A percentile compares a stretch with the other conserved stretches of the same genome.
phyloP scores from a whole-genome alignment of 495 filamentous ascomycete species.

The Mycothermus thermophilus region DNA sequence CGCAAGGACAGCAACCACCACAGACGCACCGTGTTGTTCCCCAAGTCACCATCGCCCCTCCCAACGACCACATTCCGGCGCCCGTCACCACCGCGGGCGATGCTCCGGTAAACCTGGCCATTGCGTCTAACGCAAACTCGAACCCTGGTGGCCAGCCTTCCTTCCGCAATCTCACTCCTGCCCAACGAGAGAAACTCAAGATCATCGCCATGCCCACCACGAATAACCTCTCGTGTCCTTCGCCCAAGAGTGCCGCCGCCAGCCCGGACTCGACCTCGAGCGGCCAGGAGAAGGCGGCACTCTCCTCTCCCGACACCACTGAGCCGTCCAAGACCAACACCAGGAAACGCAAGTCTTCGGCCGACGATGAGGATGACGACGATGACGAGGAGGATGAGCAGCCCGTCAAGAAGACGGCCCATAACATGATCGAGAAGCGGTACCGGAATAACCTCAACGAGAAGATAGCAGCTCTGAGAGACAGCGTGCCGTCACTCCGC shows the following conservation, averaged over 20 bases:
- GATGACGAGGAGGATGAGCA: conserved; percentile 46
- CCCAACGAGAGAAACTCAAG: conserved; percentile 39
- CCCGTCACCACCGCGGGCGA: conserved; percentile 4
- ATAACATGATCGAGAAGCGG: conserved; percentile 95
- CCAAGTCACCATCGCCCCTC: conserved; percentile 7
- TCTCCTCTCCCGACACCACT: conserved; percentile 32
- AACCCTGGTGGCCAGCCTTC: no score
- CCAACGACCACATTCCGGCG: conserved; percentile 6
- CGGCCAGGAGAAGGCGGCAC: conserved; percentile 26
- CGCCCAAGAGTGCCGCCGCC: conserved; percentile 33
- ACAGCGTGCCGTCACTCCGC: conserved; percentile 77
- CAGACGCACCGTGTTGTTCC: conserved; percentile 1
- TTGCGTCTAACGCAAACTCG: conserved; percentile 10
- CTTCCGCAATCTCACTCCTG: conserved; percentile 33
- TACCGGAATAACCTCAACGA: conserved; percentile 95
- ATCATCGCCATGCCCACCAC: conserved; percentile 44
- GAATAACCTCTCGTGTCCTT: conserved; percentile 40
- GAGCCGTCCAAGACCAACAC: conserved; percentile 34
- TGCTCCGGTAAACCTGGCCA: conserved; percentile 4
- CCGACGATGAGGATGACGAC: conserved; percentile 36
- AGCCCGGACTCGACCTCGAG: conserved; percentile 32
- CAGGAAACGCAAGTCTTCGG: conserved; percentile 52
- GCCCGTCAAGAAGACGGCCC: conserved; percentile 84
- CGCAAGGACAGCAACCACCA: conserved; percentile 11
- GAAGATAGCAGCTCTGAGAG: conserved; percentile 81